Conservation (phyloP, 805 yeast species). For the Yamadazyma sp. region DNA sequence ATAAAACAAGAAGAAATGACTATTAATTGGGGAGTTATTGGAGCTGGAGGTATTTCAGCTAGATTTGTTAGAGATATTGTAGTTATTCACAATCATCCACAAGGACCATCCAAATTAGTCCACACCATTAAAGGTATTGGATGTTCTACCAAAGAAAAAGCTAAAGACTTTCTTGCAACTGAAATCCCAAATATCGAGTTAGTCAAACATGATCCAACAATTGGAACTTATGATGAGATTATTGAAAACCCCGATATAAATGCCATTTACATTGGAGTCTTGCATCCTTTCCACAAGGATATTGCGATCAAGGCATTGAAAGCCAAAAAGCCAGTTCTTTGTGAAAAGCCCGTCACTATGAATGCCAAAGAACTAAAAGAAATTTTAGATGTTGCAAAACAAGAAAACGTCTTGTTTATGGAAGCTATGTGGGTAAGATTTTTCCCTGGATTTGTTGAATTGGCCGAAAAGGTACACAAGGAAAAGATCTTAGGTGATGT, state of each 20-base stretch:
- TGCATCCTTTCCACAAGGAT: constrained; percentile 48
- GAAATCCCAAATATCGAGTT: background rate
- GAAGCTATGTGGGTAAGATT: constrained; percentile 58
- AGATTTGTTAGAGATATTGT: constrained; percentile 1
- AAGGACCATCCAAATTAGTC: constrained; percentile 1
- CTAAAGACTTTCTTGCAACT: background rate
- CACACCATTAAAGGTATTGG: constrained; percentile 39
- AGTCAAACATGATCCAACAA: constrained; percentile 4
- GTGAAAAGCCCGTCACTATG: constrained; percentile 53
- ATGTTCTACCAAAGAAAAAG: constrained; percentile 26
- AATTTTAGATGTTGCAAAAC: constrained; percentile 39
- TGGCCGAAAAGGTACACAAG: constrained; percentile 33
- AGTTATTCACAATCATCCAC: background rate
- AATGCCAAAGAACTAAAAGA: constrained; percentile 42
- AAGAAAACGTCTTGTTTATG: constrained; percentile 45
- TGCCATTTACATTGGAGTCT: constrained; percentile 51
- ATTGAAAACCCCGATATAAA: constrained; percentile 40
- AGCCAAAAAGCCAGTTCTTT: constrained; percentile 47
- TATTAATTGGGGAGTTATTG: constrained; percentile 5
- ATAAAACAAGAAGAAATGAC: background rate
- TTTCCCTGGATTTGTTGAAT: constrained; percentile 41
- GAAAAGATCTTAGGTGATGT: constrained; percentile 46
- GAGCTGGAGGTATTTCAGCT: constrained; percentile 2
- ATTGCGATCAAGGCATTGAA: constrained; percentile 38
- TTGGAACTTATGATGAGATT: constrained; percentile 39